Evolutionary conservation across 1,284 basidiomycete genomes (phyloP), one percentile per base, ranked within the genome.

Genomic region (Moesziomyces sp.): DNA sequence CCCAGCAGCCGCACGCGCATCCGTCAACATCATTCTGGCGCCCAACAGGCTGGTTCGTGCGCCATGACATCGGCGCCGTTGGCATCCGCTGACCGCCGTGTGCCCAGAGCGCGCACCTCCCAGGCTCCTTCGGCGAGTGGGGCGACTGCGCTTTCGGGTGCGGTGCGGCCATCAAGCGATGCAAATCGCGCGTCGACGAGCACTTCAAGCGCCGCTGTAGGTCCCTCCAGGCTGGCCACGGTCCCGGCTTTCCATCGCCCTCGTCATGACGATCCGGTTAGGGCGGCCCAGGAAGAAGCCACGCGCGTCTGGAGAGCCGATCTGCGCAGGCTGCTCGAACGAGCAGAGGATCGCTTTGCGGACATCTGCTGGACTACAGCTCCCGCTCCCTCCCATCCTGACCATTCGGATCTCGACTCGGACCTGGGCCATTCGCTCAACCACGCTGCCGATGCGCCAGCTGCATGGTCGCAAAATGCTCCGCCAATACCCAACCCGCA

Each of bases 301-400:
- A 77, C 68, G 1, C 45, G 59, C 0, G 71, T 65, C 3, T 81
- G 79, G 79, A 59, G 63, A 6, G 53, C 46, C 13, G 79, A 81
- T 24, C 65, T 81, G 43, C 56, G 62, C 34, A 61, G 47, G 19
- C 64, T 81, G 1, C 66, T 78, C 3, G 63, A 60, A 21, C 42
- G 46, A n/a, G 74, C 78, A 10, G 64, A 73, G 34, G 66, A 75
- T 16, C 54, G 78, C 28, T 81, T 81, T 49, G 69, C 78, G 14
- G 79, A 81, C 40, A 60, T 81, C 19, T 74, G 68, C 55, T 81
- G 79, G 79, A 75, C 77, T 7, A 63, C 71, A 6, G 62, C 48
- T 2, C 21, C 34, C 13, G 16, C 47, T 1, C 38, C 51, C n/a
- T 21, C 38, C 10, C 43, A 57, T 5, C 6, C 38, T 18, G 53